Base-by-base conservation (phyloP, 2,329 filamentous ascomycete genomes). In the Beauveria scarabaeidicola region DNA sequence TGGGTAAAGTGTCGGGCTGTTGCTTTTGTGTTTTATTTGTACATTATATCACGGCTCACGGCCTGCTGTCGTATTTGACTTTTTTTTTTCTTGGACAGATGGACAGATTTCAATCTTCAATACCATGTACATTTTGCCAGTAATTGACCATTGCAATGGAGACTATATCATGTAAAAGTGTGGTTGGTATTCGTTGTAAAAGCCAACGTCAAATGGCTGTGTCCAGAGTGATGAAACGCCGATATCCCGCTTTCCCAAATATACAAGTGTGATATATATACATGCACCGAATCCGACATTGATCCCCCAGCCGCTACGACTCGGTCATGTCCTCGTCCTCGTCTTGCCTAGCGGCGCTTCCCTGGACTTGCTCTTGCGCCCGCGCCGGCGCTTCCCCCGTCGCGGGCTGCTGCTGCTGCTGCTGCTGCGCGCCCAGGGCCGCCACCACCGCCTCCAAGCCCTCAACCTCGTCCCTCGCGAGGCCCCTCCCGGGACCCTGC, bases 401-500 rank as follows among this genome's bases (percentile, higher is more conserved):
- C 11, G 32, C 32, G 5, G 32, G 32, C 43, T 40, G 47, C 38
- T 19, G 53, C 29, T 29, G 27, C 27, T 27, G 25, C 25, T 29
- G 40, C 25, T 15, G 36, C 21, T 23, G 32, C 36, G 40, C 36
- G 19, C 41, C 46, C 50, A 36, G 17, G 48, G 8, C 60, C 65
- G 19, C 50, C 61, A n/a, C 56, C 66, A 17, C 66, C 68, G 68
- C 73, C 68, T 86, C 84, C 62, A 86, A 63, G 8, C 78, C 79
- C 62, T 84, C 81, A 1, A 85, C 82, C 67, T 87, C 83, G 1
- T 73, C 78, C 51, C 74, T 74, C 2, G 71, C 77, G 15, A 84
- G 65, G 29, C 72, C 77, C 61, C 77, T 72, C 6, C 82, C 82
- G 40, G 76, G 76, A 6, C 79, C 81, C 67, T 84, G 82, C 82